Evolutionary conservation across 2,329 filamentous ascomycete genomes (phyloP).

Genomic region (Xylaria sp.): DNA sequence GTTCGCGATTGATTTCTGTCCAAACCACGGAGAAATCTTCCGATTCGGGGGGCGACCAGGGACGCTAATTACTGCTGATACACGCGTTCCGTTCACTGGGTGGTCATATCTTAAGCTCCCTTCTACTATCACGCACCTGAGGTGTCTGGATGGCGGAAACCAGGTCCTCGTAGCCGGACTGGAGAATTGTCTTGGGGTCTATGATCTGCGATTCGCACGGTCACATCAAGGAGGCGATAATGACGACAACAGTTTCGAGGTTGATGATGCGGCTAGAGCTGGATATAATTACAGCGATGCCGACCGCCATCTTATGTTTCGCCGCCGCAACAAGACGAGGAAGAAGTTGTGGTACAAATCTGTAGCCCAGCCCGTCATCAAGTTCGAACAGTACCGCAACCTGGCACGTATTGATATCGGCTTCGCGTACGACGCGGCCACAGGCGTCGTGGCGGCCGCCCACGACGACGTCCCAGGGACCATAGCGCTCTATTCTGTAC

Average conservation of each 20-base stretch:
- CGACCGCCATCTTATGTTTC: not conserved
- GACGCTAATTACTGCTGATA: constrained; percentile 52
- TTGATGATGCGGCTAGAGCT: not conserved
- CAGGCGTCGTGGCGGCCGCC: constrained; percentile 59
- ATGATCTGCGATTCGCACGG: constrained; percentile 57
- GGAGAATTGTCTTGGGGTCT: constrained; percentile 56
- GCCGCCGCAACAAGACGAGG: not conserved
- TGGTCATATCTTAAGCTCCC: constrained; percentile 41
- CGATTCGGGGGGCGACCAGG: constrained; percentile 59
- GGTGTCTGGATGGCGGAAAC: constrained; percentile 51
- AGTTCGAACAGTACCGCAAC: constrained; percentile 59
- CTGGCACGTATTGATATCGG: constrained; percentile 54
- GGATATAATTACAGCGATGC: not conserved
- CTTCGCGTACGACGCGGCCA: constrained; percentile 55
- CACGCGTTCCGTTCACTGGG: constrained; percentile 42
- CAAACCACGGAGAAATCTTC: constrained; percentile 51
- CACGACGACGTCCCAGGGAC: constrained; percentile 53
- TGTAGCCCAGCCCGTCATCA: constrained; percentile 48
- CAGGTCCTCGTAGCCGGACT: constrained; percentile 61
- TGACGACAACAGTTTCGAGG: not conserved
- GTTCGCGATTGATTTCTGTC: constrained; percentile 56
- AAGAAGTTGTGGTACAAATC: constrained; percentile 8
- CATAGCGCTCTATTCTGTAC: constrained; percentile 56
- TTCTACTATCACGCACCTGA: constrained; percentile 56
- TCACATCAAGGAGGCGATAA: not conserved